These are phyloP conservation scores for Aspergillus heteromorphus DNA, from an alignment of 495 filamentous ascomycete species.

Conservation along the genomic window DNA sequence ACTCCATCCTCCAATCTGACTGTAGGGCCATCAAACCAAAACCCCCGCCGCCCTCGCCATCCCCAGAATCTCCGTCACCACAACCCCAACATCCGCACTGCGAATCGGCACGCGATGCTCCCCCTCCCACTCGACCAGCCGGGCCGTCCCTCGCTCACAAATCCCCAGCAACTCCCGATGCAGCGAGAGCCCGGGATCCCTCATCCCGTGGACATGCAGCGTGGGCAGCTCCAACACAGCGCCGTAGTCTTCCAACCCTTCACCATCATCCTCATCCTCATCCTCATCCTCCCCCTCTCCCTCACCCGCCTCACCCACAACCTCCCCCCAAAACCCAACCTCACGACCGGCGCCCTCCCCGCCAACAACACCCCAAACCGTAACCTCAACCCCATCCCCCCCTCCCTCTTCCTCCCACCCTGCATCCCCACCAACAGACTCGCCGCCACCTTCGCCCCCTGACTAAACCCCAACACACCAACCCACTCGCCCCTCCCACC, in stretches of 20 bases:
- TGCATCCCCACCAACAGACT: too few species aligned
- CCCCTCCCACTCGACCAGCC: background rate
- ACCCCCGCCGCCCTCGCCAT: too few species aligned
- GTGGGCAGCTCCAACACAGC: background rate
- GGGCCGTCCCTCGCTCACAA: background rate
- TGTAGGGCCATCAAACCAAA: too few species aligned
- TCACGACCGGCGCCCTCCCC: background rate
- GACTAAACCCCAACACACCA: constrained; percentile 47
- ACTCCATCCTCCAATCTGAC: too few species aligned
- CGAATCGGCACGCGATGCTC: constrained; percentile 4
- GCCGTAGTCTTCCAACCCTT: too few species aligned
- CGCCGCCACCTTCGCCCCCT: constrained; percentile 57
- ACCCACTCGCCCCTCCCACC: constrained; percentile 47
- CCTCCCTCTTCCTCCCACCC: constrained; percentile 12
- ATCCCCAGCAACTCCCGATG: background rate
- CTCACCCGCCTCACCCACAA: background rate
- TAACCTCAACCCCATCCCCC: background rate
- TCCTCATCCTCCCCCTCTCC: background rate
- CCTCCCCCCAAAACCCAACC: background rate
- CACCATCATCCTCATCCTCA: too few species aligned
- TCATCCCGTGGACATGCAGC: background rate
- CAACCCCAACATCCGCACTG: too few species aligned
- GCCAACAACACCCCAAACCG: background rate
- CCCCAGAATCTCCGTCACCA: too few species aligned
- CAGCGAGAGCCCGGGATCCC: background rate